These are phyloP conservation scores for Chaetomium strumarium DNA, from an alignment of 2,329 filamentous ascomycete genomes.

Conservation along the genomic window DNA sequence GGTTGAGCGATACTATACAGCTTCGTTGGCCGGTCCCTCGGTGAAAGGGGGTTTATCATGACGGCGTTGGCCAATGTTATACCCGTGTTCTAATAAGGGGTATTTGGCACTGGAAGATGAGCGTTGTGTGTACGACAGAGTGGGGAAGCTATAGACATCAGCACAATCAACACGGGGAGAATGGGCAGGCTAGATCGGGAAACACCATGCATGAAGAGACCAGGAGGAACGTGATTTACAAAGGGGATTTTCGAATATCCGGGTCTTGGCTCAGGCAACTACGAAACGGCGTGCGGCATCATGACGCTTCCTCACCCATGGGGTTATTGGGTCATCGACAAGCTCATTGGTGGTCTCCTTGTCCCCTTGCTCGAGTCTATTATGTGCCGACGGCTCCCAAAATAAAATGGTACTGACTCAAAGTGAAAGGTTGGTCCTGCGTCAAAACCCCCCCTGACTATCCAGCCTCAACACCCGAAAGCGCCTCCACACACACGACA, in stretches of 20 bases:
- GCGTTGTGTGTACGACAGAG: background rate
- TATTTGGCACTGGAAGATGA: background rate
- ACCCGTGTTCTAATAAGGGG: constrained; percentile 19
- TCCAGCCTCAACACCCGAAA: constrained; percentile 1
- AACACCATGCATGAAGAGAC: background rate
- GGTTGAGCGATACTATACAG: background rate
- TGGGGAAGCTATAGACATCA: background rate
- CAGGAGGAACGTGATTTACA: constrained; percentile 8
- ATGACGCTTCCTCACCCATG: constrained; percentile 7
- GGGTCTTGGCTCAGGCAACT: constrained; percentile 2
- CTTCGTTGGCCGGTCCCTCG: background rate
- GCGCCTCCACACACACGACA: background rate
- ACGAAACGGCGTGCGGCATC: constrained; percentile 6
- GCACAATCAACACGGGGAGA: background rate
- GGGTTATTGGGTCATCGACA: background rate
- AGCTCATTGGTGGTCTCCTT: background rate
- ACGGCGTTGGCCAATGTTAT: constrained; percentile 17
- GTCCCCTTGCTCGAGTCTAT: background rate
- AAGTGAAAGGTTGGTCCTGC: background rate
- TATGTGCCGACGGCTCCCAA: constrained; percentile 1
- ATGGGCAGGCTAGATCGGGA: background rate
- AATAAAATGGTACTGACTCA: background rate
- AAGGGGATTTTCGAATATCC: constrained; percentile 1
- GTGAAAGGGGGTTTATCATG: background rate
- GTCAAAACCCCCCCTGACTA: constrained; percentile 1